A percentile compares a stretch with the other conserved stretches of the same genome.
These are phyloP conservation scores for Entrophospora sp. DNA, from an alignment of 192 early-diverging fungal species.

Conservation along the genomic window DNA sequence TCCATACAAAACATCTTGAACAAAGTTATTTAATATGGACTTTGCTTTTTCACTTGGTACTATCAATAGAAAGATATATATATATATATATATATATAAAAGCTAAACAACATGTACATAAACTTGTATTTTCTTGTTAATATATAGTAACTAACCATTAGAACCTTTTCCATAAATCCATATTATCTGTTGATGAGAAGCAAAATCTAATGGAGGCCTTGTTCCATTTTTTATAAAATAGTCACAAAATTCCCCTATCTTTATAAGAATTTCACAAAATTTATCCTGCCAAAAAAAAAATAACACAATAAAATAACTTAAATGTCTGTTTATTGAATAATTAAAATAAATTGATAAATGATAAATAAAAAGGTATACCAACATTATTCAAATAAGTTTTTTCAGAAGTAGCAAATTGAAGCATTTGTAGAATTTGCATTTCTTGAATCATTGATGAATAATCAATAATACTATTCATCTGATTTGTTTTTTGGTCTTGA, in stretches of 20 bases:
- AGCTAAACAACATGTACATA: no score
- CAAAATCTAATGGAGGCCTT: slow-evolving; percentile 49
- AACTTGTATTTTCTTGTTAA: no score
- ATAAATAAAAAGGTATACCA: neutral
- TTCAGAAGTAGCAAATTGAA: slow-evolving; percentile 11
- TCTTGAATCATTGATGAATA: slow-evolving; percentile 38
- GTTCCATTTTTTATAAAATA: slow-evolving; percentile 41
- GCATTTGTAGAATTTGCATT: slow-evolving; percentile 39
- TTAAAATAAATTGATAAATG: no score
- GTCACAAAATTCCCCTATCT: slow-evolving; percentile 30
- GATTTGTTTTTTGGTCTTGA: no score
- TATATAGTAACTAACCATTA: slow-evolving; percentile 20
- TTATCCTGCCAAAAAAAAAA: neutral
- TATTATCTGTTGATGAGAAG: slow-evolving; percentile 53
- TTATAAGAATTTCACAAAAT: slow-evolving; percentile 16
- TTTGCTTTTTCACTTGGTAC: slow-evolving; percentile 26
- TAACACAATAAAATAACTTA: neutral
- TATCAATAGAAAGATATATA: no score
- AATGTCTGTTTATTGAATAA: no score
- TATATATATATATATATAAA: no score
- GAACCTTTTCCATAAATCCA: slow-evolving; percentile 45
- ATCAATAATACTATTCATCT: slow-evolving; percentile 25
- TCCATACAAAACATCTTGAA: slow-evolving; percentile 42
- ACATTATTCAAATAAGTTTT: neutral
- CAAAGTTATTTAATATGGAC: slow-evolving; percentile 29